Conservation (phyloP, 805 yeast genomes). For the Schwanniomyces vanrijiae region DNA sequence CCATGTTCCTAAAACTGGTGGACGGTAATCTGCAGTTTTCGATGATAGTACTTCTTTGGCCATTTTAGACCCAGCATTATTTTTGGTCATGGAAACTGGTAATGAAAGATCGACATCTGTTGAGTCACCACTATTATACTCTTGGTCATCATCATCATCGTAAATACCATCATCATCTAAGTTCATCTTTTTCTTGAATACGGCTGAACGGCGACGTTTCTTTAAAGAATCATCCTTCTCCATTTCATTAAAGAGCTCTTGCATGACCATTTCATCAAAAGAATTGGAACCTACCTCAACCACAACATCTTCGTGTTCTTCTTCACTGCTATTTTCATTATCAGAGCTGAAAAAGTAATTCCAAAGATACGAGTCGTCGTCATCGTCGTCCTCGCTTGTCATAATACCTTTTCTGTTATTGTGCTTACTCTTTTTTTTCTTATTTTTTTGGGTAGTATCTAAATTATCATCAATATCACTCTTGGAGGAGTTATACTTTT, state of each 20-base stretch:
- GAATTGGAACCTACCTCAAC: neutral
- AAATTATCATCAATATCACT: constrained; percentile 4
- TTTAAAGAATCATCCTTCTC: constrained; percentile 14
- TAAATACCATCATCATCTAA: constrained; percentile 4
- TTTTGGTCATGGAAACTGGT: constrained; percentile 63
- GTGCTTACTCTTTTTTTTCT: constrained; percentile 7
- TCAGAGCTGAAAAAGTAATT: constrained; percentile 64
- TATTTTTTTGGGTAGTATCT: neutral
- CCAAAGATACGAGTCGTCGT: constrained; percentile 73
- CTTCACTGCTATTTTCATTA: constrained; percentile 28
- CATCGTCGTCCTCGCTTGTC: constrained; percentile 37
- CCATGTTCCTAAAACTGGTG: constrained; percentile 94
- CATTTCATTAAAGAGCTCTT: constrained; percentile 25
- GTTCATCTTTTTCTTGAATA: neutral
- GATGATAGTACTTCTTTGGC: constrained; percentile 92
- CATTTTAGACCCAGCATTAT: constrained; percentile 65
- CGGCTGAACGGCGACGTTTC: neutral
- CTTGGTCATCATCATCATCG: constrained; percentile 25
- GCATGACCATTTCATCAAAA: constrained; percentile 9
- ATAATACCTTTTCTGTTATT: constrained; percentile 7
- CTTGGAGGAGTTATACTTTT: constrained; percentile 5
- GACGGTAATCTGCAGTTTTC: constrained; percentile 78
- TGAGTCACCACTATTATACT: constrained; percentile 73
- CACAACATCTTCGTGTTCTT: constrained; percentile 11
- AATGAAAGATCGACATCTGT: constrained; percentile 90